phyloP scores from a whole-genome alignment of 352 stramenopile genomes.

The Thalassiosira mediterranea region DNA sequence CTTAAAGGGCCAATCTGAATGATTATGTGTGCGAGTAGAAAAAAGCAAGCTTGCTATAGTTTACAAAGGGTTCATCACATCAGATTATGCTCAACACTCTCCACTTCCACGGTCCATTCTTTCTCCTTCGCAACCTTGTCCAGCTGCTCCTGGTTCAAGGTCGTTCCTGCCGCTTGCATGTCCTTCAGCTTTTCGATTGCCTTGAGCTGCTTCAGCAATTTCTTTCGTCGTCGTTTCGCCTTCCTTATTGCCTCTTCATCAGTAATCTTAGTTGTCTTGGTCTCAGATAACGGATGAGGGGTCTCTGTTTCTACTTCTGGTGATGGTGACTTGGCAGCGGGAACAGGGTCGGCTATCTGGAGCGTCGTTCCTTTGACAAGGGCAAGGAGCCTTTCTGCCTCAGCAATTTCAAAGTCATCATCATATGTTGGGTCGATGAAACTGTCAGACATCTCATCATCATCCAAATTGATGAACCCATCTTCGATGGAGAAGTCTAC shows the following conservation, averaged over 20 bases:
- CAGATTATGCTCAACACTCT: constrained; percentile 72
- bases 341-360: not conserved
- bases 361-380: constrained; percentile 52
- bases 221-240: constrained; percentile 63
- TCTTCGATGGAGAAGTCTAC: constrained; percentile 61
- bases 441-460: constrained; percentile 49
- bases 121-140: constrained; percentile 62
- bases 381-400: constrained; percentile 53
- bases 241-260: constrained; percentile 57
- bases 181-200: constrained; percentile 63
- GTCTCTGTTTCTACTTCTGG: constrained; percentile 3
- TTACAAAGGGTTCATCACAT: constrained; percentile 27
- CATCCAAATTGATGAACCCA: constrained; percentile 55
- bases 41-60: too few relatives aligned
- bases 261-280: constrained; percentile 62
- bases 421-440: constrained; percentile 64
- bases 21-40: too few relatives aligned
- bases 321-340: not conserved
- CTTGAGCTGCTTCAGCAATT: constrained; percentile 67
- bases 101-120: constrained; percentile 56
- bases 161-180: constrained; percentile 44
- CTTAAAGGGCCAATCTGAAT: too few relatives aligned
- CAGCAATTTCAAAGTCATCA: constrained; percentile 53
- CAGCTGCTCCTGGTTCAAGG: constrained; percentile 57
- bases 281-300: constrained; percentile 1